These are phyloP conservation scores for Chaetomiaceae sp. DNA, from an alignment of 2,329 filamentous ascomycete species.

Conservation along the genomic window DNA sequence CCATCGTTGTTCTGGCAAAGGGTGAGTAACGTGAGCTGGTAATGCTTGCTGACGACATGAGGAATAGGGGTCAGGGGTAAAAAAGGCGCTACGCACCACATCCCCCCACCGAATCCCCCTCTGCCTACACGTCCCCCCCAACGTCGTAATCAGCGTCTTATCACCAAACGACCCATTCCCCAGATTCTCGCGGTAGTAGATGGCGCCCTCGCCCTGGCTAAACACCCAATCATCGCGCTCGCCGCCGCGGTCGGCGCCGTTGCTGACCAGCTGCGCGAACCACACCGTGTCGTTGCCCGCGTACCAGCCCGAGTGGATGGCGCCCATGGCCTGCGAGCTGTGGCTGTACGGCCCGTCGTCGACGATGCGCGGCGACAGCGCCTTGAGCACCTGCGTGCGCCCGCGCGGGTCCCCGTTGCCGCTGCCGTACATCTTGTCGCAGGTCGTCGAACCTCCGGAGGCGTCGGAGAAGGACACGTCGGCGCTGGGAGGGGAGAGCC, in stretches of 20 bases:
- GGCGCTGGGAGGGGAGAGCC: background rate
- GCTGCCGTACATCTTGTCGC: background rate
- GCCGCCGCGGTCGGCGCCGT: conserved; percentile 2
- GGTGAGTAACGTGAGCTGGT: too few relatives aligned
- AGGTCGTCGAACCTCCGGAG: background rate
- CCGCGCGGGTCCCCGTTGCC: background rate
- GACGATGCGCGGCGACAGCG: conserved; percentile 5
- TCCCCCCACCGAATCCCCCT: conserved; percentile 6
- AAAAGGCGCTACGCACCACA: background rate
- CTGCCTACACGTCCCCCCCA: background rate
- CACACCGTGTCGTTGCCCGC: background rate
- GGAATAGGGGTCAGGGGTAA: background rate
- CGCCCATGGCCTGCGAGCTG: conserved; percentile 7
- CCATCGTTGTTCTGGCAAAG: conserved; percentile 4
- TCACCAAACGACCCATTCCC: background rate
- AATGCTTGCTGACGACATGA: too few relatives aligned
- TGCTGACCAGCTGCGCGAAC: conserved; percentile 5
- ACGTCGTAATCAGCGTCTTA: background rate
- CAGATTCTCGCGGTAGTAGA: conserved; percentile 7
- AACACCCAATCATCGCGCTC: conserved; percentile 6
- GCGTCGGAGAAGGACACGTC: conserved; percentile 2
- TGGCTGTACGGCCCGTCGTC: conserved; percentile 9
- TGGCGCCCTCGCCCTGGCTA: background rate
- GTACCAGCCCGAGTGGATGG: background rate
- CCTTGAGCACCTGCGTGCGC: background rate